Evolutionary conservation across 306 rosid species (phyloP), one percentile per base, ranked within the genome.

Genomic region (Malus orientalis): DNA sequence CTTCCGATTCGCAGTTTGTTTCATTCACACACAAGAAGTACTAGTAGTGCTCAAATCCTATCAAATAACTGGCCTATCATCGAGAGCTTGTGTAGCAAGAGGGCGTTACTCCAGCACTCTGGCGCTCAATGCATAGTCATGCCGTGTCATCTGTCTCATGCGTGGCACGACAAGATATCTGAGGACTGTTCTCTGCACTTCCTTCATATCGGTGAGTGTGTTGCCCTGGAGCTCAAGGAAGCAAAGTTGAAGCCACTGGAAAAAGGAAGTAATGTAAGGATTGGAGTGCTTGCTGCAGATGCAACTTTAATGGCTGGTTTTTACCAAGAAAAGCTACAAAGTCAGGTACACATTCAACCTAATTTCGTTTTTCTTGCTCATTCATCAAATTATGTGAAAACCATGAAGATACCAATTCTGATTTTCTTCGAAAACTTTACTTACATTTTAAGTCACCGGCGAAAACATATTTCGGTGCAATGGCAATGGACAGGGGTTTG

Each of bases 81-180:
- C 10, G 88, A 89, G 78, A 89, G 82, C 76, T 82, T 90, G 84
- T 60, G 69, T 68, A 49, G 59, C 16, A 88, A 88, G 49, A 79
- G 85, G 75, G 78, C 70, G 19, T 76, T 86, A 53, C 93, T 88
- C 15, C 86, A 85, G 81, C 81, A 73, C 54, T 91, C 90, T 7
- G 96, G 96, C n/a, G 96, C 90, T 69, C 33, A 74, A 8, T 76
- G 87, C 66, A 81, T 91, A 58, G 96, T 80, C 60, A 85, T 91
- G 89, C 96, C 96, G 8, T 91, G 96, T 74, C 96, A 88, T 79
- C 76, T 88, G 1, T 88, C 88, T 55, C 90, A 88, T 47, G 89
- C 80, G 9, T 91, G 91, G 92, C 80, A 88, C 51, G 15, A 81
- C 53, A 90, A 88, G 74, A 80, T 91, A 51, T 84, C 83, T 3